Base-by-base conservation (phyloP, 2,329 filamentous ascomycete genomes). In the Colletotrichum musicola region DNA sequence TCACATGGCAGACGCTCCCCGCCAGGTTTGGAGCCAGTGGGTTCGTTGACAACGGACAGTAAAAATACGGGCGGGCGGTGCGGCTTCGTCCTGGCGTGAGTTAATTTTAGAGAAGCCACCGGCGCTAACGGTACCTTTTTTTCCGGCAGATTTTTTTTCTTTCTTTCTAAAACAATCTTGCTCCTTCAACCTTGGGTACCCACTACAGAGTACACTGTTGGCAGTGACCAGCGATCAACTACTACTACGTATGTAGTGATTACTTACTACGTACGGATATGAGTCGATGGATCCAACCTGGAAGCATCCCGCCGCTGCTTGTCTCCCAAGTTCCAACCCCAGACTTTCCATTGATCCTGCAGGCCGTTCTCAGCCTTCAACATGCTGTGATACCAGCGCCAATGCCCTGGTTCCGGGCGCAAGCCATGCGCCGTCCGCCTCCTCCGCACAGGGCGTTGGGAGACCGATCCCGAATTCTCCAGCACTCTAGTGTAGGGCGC, bases 71-170 rank as follows among this genome's bases (percentile, higher is more conserved):
- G 47, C 16, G 14, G 47, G 46, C 38, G 14, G 44, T 16, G 35
- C 50, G 64, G 58, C 20, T 54, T 59, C 49, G 42, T 14, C 47
- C 51, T 13, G 18, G n/a, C 44, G 51, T 20, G 47, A 40, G 50
- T 66, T 66, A 69, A 69, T 47, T 69, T 60, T 69, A 61, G 66
- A 66, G 44, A 61, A 47, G 54, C 27, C 40, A 25, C 20, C 42
- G 54, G 54, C 66, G 56, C 66, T 66, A 69, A 50, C 55, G 30
- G 47, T 35, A 10, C 30, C 30, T 35, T 35, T 10, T 30, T 10
- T 10, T 2, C 30, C 30, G 7, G 7, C 30, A 25, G 22, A 25
- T 25, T 25, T 25, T 25, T 22, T 22, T 9, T 9, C 27, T 9
- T 9, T 30, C 27, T 9, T 30, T 30, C 27, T 10, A 35, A 7